These are phyloP conservation scores for Amaranthus cruentus DNA, from an alignment of 148 eudicot genomes.

Conservation along the genomic window DNA sequence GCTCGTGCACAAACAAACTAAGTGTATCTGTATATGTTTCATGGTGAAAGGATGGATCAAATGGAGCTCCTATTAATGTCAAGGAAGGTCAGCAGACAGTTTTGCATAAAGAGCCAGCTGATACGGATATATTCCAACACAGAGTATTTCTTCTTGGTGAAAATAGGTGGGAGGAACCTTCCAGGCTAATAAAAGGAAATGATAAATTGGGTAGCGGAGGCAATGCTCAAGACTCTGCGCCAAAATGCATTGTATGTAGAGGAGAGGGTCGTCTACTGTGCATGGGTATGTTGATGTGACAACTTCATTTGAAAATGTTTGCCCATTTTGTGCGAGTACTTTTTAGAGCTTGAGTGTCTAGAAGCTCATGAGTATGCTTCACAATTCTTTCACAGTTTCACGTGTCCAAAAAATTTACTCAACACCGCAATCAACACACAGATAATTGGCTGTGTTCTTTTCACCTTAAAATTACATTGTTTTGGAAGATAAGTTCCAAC, in stretches of 20 bases:
- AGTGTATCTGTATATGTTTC: background rate
- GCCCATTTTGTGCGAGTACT: background rate
- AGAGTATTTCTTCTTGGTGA: slow-evolving; percentile 94
- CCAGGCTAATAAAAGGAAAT: slow-evolving; percentile 49
- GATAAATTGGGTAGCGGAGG: slow-evolving; percentile 29
- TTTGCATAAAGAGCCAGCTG: slow-evolving; percentile 34
- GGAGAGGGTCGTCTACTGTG: slow-evolving; percentile 86
- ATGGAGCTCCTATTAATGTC: slow-evolving; percentile 51
- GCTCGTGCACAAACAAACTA: background rate
- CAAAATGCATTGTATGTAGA: slow-evolving; percentile 63
- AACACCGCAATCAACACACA: background rate
- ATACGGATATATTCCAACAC: slow-evolving; percentile 28
- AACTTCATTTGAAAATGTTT: background rate
- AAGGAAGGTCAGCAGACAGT: slow-evolving; percentile 41
- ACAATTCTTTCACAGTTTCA: background rate
- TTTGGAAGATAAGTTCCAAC: no score
- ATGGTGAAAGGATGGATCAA: slow-evolving; percentile 39
- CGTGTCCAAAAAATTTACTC: background rate
- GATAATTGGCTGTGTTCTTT: no score
- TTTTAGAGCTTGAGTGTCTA: background rate
- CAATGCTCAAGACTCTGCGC: slow-evolving; percentile 25
- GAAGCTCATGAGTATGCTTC: background rate
- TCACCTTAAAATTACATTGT: no score
- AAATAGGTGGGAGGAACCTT: slow-evolving; percentile 95
- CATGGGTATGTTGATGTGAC: slow-evolving; percentile 45